Conservation (phyloP, 1,284 basidiomycete species). For the Trametes hirsuta region DNA sequence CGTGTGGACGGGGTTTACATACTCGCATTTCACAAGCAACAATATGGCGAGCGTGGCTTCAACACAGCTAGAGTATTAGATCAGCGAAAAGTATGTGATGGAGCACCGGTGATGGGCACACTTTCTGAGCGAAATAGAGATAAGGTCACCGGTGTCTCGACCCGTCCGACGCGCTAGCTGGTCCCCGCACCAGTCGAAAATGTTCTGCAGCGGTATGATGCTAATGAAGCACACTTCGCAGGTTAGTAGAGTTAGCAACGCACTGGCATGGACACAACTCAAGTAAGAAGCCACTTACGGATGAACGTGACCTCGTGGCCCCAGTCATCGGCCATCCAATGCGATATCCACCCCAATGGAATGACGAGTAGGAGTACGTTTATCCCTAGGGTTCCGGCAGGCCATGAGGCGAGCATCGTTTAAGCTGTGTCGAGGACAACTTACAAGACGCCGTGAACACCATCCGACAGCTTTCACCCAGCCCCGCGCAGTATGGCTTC, state of each 20-base stretch:
- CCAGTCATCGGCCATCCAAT: conserved; percentile 41
- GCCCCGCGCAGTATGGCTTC: background rate
- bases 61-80: conserved; percentile 34
- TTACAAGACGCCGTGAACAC: background rate
- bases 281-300: conserved; percentile 35
- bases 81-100: too few species aligned
- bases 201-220: conserved; percentile 56
- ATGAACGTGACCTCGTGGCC: conserved; percentile 39
- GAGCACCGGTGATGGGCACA: conserved; percentile 30
- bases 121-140: conserved; percentile 67
- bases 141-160: conserved; percentile 56
- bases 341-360: conserved; percentile 65
- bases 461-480: background rate
- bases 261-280: too few species aligned
- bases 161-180: conserved; percentile 49
- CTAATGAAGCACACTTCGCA: conserved; percentile 52
- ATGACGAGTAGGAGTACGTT: conserved; percentile 63
- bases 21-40: conserved; percentile 68
- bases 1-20: conserved; percentile 31
- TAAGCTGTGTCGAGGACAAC: background rate
- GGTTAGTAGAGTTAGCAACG: too few species aligned
- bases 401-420: background rate
- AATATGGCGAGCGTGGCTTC: conserved; percentile 72
- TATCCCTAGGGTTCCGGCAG: conserved; percentile 42
- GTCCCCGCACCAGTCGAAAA: conserved; percentile 65